Conservation (phyloP, 179 eudicot species). For the Spergularia azorica region DNA sequence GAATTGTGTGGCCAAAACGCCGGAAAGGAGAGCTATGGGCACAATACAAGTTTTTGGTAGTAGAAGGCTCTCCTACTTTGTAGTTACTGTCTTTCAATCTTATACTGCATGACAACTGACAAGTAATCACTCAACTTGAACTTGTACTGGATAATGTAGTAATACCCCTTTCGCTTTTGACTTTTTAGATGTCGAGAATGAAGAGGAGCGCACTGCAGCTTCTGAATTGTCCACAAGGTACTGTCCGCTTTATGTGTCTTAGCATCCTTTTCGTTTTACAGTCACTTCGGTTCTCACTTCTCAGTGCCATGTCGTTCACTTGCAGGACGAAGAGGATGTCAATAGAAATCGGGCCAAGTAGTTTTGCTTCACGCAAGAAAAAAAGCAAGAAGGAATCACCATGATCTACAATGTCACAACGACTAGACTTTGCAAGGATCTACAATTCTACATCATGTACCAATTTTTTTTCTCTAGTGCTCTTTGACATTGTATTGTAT, state of each 20-base stretch:
- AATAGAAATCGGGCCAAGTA: constrained; percentile 74
- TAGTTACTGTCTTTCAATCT: neutral
- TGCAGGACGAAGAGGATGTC: constrained; percentile 82
- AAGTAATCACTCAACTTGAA: neutral
- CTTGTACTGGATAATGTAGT: constrained; percentile 1
- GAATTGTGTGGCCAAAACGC: too few relatives aligned
- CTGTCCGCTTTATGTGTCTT: neutral
- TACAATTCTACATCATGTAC: neutral
- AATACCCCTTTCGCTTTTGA: neutral
- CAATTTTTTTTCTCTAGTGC: neutral
- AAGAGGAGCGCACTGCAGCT: constrained; percentile 43
- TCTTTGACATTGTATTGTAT: constrained; percentile 13
- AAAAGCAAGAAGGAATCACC: constrained; percentile 56
- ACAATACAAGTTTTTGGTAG: neutral
- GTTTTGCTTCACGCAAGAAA: constrained; percentile 70
- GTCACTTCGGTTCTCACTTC: constrained; percentile 2
- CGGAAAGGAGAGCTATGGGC: neutral
- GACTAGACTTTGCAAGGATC: neutral
- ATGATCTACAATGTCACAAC: constrained; percentile 20
- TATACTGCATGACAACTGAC: neutral
- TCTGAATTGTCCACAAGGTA: constrained; percentile 65
- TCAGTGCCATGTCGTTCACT: neutral
- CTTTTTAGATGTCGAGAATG: constrained; percentile 40
- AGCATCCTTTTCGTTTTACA: neutral
- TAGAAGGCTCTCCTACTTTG: too few relatives aligned